A percentile compares a stretch with the other conserved stretches of the same genome.
Evolutionary conservation across 2,329 filamentous ascomycete genomes (phyloP).

Genomic region (Macroventuria anomochaeta): DNA sequence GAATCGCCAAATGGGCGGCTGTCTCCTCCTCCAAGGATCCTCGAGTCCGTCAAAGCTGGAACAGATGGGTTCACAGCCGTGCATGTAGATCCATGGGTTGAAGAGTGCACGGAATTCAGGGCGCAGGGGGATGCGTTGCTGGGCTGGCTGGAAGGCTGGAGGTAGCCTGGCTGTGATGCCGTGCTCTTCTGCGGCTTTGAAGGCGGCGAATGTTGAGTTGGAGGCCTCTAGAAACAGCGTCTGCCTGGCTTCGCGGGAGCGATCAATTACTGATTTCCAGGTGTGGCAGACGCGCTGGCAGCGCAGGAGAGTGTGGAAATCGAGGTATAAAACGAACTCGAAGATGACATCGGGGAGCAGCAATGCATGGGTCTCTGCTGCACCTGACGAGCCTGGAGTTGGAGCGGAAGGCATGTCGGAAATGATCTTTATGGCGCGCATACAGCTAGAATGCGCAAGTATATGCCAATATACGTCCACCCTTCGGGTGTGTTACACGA

Average conservation of each 20-base stretch:
- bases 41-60: neutral
- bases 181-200: conserved; percentile 2
- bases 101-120: conserved; percentile 4
- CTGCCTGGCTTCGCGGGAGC: neutral
- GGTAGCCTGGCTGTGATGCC: neutral
- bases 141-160: neutral
- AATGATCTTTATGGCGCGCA: no score
- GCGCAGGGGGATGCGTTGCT: neutral
- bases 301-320: conserved; percentile 1
- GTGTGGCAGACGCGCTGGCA: conserved; percentile 3
- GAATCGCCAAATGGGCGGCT: neutral
- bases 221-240: neutral
- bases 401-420: no score
- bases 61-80: neutral
- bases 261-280: neutral
- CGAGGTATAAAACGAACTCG: neutral
- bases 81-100: conserved; percentile 7
- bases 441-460: no score
- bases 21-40: neutral
- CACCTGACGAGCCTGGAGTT: neutral
- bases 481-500: no score
- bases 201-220: neutral
- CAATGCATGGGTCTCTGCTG: neutral
- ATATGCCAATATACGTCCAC: no score
- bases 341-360: conserved; percentile 1